Evolutionary conservation across 176 grass and related monocot genomes (phyloP), one percentile per base, ranked within the genome.

Genomic region (Neostapfia colusana): DNA sequence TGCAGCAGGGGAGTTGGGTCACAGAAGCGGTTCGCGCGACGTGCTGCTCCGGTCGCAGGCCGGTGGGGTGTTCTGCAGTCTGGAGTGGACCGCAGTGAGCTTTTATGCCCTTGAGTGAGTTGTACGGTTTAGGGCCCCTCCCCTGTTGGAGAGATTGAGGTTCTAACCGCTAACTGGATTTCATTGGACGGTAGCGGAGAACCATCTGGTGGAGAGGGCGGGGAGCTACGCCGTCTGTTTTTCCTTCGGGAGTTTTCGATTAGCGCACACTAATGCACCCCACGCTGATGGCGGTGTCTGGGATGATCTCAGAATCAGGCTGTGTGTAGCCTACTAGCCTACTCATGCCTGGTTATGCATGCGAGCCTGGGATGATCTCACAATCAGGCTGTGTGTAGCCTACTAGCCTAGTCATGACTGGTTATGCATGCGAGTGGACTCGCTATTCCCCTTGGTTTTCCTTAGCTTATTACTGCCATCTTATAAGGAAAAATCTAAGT

Each of bases 51-150:
- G 76, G 10, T 31, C n/a, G 38, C 10, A n/a, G 43, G 35, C 17
- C 11, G 37, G 54, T 65, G 68, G 41, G n/a, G 44, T 76, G 65
- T 7, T 39, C 15, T 76, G 56, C 25, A 55, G 54, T 53, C 44
- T 40, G 68, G 40, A 50, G 42, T 10, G 81, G 70, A 70, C 54
- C 54, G 67, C 73, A 20, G 37, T 24, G 8, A 24, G 36, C 67
- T 58, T 14, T 61, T 55, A 74, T 63, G 75, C 9, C 63, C 66
- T 50, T 40, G 61, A 54, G 13, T 62, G 64, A 63, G 42, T 15
- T 27, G 69, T 69, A 79, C 69, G 85, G 62, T 88, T 79, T 60
- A 49, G 44, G 74, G 38, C 15, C 11, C 24, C 41, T 42, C 56
- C 34, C 24, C 6, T 26, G 39, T 79, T 82, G 18, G 21, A 39